Percentiles rank a stretch among this genome's conserved stretches.
phyloP scores from a whole-genome alignment of 768 basidiomycete genomes.

The Naganishia friedmannii region DNA sequence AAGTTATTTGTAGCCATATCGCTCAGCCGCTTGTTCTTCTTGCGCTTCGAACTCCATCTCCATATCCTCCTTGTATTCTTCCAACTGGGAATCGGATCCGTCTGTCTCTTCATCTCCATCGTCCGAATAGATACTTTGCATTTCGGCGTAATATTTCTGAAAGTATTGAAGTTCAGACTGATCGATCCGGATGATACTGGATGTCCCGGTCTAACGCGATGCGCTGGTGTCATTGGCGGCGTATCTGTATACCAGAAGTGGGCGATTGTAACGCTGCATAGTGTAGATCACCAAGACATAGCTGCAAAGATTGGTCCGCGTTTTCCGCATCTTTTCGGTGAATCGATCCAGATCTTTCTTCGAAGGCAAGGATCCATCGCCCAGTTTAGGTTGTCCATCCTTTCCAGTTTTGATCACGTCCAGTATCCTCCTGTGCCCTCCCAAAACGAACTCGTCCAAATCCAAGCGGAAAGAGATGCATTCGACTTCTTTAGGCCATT shows the following conservation, averaged over 20 bases:
- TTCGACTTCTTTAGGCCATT: conserved; percentile 1
- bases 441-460: background rate
- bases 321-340: background rate
- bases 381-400: background rate
- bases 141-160: background rate
- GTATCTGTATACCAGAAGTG: background rate
- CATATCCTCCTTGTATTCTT: background rate
- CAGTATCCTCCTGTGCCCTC: background rate
- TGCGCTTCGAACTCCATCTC: background rate
- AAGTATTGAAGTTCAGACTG: background rate
- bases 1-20: no score
- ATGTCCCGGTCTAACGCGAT: background rate
- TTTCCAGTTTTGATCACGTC: background rate
- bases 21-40: background rate
- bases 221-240: background rate
- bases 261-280: background rate
- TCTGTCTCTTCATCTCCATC: no score
- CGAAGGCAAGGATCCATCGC: background rate
- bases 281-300: background rate
- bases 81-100: background rate
- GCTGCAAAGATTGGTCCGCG: background rate
- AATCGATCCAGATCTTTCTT: background rate
- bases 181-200: background rate
- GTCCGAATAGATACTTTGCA: no score
- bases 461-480: background rate